A percentile compares a stretch with the other conserved stretches of the same genome.
Conservation (phyloP, 768 basidiomycete species). For the Tephrocybe sp. region DNA sequence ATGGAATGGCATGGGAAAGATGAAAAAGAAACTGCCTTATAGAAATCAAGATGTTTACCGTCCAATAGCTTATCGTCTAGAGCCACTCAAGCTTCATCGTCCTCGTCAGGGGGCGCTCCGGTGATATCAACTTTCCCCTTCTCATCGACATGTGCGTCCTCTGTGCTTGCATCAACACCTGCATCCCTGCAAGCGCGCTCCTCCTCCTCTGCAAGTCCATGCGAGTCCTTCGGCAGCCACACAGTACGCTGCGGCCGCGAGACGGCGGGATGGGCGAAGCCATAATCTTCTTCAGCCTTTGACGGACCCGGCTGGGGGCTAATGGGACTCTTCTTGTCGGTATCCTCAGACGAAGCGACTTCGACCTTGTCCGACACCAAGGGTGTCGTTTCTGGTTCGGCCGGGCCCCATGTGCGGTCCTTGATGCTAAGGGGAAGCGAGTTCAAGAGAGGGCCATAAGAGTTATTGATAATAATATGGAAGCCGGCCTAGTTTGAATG, state of each 20-base stretch:
- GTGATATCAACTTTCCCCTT: slow-evolving; percentile 60
- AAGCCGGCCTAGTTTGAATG: slow-evolving; percentile 52
- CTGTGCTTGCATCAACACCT: slow-evolving; percentile 49
- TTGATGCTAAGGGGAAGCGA: slow-evolving; percentile 80
- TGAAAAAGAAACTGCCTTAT: too few species aligned
- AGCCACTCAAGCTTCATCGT: slow-evolving; percentile 7
- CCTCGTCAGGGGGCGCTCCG: slow-evolving; percentile 33
- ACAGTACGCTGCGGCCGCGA: slow-evolving; percentile 71
- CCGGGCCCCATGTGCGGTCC: slow-evolving; percentile 53
- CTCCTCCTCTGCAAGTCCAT: slow-evolving; percentile 67
- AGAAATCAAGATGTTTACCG: too few species aligned
- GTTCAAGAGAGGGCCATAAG: slow-evolving; percentile 75
- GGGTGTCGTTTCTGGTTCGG: neutral
- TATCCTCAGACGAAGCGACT: neutral
- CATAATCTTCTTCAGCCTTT: slow-evolving; percentile 44
- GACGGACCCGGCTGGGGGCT: neutral
- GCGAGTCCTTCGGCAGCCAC: slow-evolving; percentile 81
- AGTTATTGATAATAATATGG: slow-evolving; percentile 72
- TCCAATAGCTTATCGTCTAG: neutral
- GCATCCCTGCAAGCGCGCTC: slow-evolving; percentile 49
- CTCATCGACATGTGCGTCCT: slow-evolving; percentile 57
- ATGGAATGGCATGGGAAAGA: too few species aligned
- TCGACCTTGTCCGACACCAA: neutral
- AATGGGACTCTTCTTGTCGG: slow-evolving; percentile 11
- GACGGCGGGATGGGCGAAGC: slow-evolving; percentile 88